Conservation (phyloP, 768 basidiomycete species). For the Rhodotorula toruloides region DNA sequence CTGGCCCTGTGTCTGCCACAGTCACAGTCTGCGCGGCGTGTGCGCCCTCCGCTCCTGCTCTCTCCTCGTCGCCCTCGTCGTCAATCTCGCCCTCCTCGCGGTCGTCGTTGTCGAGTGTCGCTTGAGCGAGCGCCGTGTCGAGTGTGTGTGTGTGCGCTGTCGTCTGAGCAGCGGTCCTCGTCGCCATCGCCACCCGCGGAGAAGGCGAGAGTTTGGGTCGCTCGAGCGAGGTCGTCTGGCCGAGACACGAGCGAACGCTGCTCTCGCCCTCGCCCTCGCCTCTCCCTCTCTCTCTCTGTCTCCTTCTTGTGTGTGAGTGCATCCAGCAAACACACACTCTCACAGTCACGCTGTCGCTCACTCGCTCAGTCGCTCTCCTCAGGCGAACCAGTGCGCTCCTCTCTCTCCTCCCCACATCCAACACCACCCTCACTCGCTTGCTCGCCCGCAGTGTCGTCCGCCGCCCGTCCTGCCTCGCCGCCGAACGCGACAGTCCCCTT, state of each 20-base stretch:
- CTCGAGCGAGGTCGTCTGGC: background rate
- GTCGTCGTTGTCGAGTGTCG: background rate
- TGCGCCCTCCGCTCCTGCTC: no score
- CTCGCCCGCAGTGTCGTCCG: slow-evolving; percentile 14
- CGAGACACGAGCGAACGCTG: background rate
- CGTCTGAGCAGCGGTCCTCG: no score
- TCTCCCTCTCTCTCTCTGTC: background rate
- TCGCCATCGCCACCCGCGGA: no score
- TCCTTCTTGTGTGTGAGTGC: background rate
- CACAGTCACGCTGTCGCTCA: slow-evolving; percentile 14
- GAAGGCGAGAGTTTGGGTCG: no score
- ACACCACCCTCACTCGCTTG: background rate
- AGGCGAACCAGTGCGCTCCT: slow-evolving; percentile 15
- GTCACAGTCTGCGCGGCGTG: no score
- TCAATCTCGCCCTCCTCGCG: slow-evolving; percentile 32
- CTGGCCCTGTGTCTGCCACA: no score
- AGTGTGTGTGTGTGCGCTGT: no score
- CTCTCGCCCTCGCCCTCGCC: background rate
- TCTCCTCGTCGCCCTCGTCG: background rate
- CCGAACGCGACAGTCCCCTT: slow-evolving; percentile 11
- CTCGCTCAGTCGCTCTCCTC: background rate
- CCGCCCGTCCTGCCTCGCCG: background rate
- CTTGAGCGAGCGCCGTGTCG: background rate
- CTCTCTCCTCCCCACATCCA: background rate
- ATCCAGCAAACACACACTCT: no score